Percentiles rank a stretch among this genome's conserved stretches.
These are phyloP conservation scores for Cladosporium sphaerospermum DNA, from an alignment of 2,329 filamentous ascomycete genomes.

Conservation along the genomic window DNA sequence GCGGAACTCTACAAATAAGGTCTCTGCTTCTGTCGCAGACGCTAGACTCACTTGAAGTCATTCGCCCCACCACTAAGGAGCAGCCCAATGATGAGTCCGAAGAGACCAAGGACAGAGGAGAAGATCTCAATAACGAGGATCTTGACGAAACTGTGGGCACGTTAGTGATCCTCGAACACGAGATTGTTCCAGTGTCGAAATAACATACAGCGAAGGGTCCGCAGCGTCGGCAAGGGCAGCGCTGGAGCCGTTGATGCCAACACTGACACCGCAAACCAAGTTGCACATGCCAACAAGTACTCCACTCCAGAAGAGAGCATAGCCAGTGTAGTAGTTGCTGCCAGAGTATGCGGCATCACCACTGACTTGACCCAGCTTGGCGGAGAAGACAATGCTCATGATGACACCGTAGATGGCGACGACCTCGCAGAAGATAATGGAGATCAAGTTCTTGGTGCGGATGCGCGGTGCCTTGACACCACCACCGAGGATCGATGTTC, in stretches of 20 bases:
- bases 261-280: conserved; percentile 88
- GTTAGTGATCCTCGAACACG: conserved; percentile 9
- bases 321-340: conserved; percentile 88
- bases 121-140: conserved; percentile 99
- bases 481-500: conserved; percentile 92
- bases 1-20: background rate
- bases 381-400: conserved; percentile 97
- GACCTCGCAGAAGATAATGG: conserved; percentile 99
- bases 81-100: conserved; percentile 90
- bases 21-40: background rate
- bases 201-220: conserved; percentile 74
- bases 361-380: conserved; percentile 66
- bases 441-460: conserved; percentile 98
- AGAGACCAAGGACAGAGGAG: conserved; percentile 92
- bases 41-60: conserved; percentile 51
- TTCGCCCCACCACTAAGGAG: conserved; percentile 77
- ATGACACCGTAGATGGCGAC: conserved; percentile 99
- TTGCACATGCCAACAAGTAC: conserved; percentile 94
- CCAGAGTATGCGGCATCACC: conserved; percentile 63
- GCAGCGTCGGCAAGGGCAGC: conserved; percentile 94
- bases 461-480: conserved; percentile 96
- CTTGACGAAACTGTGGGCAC: conserved; percentile 74
- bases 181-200: background rate
- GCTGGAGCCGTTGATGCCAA: conserved; percentile 96
- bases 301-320: conserved; percentile 91